A percentile compares a stretch with the other conserved stretches of the same genome.
These are phyloP conservation scores for Metarhizium anisopliae DNA, from an alignment of 2,329 filamentous ascomycete species.

Conservation along the genomic window DNA sequence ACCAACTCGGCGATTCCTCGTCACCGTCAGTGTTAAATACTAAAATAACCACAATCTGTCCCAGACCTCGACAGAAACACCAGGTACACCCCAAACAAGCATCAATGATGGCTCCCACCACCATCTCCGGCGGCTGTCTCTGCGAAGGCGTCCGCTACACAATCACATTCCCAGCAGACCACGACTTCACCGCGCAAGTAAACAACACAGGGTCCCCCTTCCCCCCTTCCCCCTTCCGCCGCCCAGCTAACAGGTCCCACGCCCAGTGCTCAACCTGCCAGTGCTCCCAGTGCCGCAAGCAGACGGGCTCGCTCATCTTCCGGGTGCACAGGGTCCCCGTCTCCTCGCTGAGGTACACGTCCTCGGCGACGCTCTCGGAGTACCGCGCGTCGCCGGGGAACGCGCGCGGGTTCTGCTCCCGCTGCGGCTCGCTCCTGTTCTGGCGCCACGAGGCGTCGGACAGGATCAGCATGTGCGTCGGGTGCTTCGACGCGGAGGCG, in stretches of 20 bases:
- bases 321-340: conserved; percentile 28
- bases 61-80: background rate
- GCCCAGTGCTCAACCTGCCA: conserved; percentile 38
- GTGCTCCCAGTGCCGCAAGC: conserved; percentile 46
- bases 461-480: conserved; percentile 28
- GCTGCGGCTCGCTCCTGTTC: conserved; percentile 40
- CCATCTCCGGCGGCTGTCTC: conserved; percentile 41
- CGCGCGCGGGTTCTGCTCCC: conserved; percentile 38
- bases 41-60: background rate
- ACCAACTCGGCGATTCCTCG: too few relatives aligned
- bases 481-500: conserved; percentile 35
- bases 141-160: conserved; percentile 40
- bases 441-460: conserved; percentile 22
- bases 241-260: background rate
- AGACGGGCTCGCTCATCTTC: conserved; percentile 37
- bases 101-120: conserved; percentile 19
- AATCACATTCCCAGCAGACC: conserved; percentile 33
- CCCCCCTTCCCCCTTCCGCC: background rate
- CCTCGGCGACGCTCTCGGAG: conserved; percentile 23
- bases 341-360: conserved; percentile 14
- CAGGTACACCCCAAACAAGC: background rate
- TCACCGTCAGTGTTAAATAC: background rate
- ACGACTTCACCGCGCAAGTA: conserved; percentile 29
- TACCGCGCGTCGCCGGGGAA: conserved; percentile 30
- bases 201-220: background rate